A percentile compares a stretch with the other conserved stretches of the same genome.
Evolutionary conservation across 164 flowering plant species (phyloP).

Genomic region (Magnolia changhungtana): DNA sequence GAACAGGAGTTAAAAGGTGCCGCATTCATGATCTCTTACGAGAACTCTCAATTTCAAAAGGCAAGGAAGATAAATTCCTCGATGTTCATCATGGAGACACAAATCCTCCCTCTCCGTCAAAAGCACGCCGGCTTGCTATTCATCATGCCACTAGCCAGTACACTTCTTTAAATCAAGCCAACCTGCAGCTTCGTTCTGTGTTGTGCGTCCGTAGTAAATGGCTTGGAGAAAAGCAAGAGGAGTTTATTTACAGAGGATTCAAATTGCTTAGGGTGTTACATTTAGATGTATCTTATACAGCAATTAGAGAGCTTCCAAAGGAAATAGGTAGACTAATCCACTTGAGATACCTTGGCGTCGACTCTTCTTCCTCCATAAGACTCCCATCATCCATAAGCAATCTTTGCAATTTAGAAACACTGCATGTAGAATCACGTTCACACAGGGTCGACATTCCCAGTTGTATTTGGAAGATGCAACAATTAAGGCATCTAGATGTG

Average conservation of each 20-base stretch:
- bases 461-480: not conserved
- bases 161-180: not conserved
- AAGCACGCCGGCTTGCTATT: not conserved
- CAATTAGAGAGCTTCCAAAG: not conserved
- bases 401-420: not conserved
- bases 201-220: not conserved
- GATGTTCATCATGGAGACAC: not conserved
- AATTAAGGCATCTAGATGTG: not conserved
- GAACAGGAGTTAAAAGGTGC: not conserved
- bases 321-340: not conserved
- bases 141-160: not conserved
- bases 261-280: not conserved
- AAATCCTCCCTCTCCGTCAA: not conserved
- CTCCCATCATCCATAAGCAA: slow-evolving; percentile 1
- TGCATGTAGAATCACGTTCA: not conserved
- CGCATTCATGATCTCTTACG: not conserved
- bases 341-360: not conserved
- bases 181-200: not conserved
- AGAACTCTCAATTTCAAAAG: not conserved
- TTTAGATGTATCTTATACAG: not conserved
- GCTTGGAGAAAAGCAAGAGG: no score
- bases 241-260: not conserved
- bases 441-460: not conserved
- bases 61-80: not conserved
- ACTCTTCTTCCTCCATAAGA: no score